Percentiles rank a stretch among this genome's conserved stretches.
Evolutionary conservation across 441 rosid species (phyloP).

Genomic region (Adansonia grandidieri): DNA sequence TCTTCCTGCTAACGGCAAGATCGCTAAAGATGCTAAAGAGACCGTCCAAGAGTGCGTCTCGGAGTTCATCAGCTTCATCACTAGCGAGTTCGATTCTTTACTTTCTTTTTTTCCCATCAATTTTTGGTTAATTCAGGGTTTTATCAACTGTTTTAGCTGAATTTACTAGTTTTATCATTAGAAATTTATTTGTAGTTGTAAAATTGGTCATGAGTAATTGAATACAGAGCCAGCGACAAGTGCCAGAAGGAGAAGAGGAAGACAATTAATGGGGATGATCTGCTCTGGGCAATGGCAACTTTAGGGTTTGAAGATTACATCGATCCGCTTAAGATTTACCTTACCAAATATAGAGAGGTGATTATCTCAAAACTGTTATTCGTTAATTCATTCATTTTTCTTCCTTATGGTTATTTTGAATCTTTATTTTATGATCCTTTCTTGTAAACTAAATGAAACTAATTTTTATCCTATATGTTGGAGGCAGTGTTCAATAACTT

Average conservation of each 20-base stretch:
- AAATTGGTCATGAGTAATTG: conserved; percentile 19
- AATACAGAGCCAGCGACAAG: conserved; percentile 90
- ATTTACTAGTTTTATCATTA: background rate
- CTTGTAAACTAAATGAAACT: background rate
- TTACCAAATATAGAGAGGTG: conserved; percentile 86
- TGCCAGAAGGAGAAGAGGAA: conserved; percentile 97
- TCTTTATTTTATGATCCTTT: background rate
- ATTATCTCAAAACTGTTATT: background rate
- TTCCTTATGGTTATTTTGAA: background rate
- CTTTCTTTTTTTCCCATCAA: background rate
- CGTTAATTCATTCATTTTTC: background rate
- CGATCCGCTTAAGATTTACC: conserved; percentile 83
- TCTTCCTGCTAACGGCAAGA: conserved; percentile 92
- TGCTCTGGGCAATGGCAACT: conserved; percentile 97
- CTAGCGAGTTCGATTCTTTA: conserved; percentile 73
- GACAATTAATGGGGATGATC: conserved; percentile 94
- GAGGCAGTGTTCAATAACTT: background rate
- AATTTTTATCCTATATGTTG: background rate
- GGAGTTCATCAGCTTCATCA: conserved; percentile 95
- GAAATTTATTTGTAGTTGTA: background rate
- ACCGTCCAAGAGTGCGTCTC: conserved; percentile 96
- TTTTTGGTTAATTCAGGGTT: background rate
- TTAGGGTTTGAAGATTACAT: conserved; percentile 97
- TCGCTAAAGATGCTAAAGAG: conserved; percentile 95
- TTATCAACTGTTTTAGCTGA: background rate